Evolutionary conservation across 352 stramenopile species (phyloP).

Genomic region (Phytophthora ohioensis): DNA sequence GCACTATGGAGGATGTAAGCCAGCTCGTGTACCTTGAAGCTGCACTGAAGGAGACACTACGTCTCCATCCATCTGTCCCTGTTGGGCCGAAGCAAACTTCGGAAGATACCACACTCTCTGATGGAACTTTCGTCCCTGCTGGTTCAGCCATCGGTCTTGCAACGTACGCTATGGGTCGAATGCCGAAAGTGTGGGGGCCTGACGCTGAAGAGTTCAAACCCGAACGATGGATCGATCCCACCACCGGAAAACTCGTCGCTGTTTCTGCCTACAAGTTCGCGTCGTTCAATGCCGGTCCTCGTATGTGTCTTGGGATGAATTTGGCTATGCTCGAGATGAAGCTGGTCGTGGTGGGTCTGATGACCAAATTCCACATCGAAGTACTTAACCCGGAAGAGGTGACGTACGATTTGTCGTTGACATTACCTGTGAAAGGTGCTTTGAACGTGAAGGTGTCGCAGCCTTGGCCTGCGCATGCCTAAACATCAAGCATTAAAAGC

Average conservation of each 20-base stretch:
- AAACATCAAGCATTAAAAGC: neutral
- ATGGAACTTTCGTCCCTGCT: constrained; percentile 61
- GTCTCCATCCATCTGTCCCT: constrained; percentile 64
- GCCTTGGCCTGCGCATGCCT: constrained; percentile 9
- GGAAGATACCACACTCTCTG: constrained; percentile 59
- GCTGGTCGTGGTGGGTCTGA: constrained; percentile 53
- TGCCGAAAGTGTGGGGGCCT: constrained; percentile 56
- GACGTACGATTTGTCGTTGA: constrained; percentile 63
- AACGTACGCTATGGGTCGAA: constrained; percentile 58
- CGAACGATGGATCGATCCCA: constrained; percentile 60
- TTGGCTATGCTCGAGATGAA: constrained; percentile 88
- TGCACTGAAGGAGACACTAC: constrained; percentile 63
- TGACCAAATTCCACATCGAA: constrained; percentile 63
- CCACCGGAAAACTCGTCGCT: constrained; percentile 28
- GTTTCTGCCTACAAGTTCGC: constrained; percentile 71
- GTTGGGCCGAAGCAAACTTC: constrained; percentile 41
- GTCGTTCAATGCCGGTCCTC: constrained; percentile 70
- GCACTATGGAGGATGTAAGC: constrained; percentile 41
- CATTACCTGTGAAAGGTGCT: constrained; percentile 49
- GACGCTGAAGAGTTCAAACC: constrained; percentile 65
- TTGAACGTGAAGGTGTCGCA: constrained; percentile 44
- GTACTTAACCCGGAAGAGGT: constrained; percentile 40
- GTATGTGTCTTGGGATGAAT: constrained; percentile 71
- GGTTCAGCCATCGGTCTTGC: constrained; percentile 42
- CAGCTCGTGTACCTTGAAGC: constrained; percentile 59